phyloP scores from a whole-genome alignment of 352 stramenopile species.

The Globisporangium barbulae region DNA sequence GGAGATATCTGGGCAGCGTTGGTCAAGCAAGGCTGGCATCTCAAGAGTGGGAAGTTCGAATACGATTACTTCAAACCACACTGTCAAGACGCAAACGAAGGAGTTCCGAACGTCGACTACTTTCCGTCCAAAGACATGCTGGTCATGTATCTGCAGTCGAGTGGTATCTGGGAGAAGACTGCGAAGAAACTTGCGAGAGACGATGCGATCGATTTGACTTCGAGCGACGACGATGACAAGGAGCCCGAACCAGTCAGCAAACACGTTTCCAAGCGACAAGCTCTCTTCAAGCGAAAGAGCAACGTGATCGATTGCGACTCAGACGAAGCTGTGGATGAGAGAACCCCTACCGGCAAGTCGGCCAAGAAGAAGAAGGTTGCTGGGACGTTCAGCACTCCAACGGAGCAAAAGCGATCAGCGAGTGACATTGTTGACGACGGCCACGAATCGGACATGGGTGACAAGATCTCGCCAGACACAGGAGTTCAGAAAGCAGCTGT shows the following conservation, averaged over 20 bases:
- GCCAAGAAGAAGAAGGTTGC: slow-evolving; percentile 14
- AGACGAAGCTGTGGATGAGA: neutral
- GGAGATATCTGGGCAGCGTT: slow-evolving; percentile 52
- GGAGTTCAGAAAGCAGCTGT: slow-evolving; percentile 24
- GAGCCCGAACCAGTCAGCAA: neutral
- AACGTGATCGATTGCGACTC: slow-evolving; percentile 1
- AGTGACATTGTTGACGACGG: neutral
- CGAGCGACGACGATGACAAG: slow-evolving; percentile 25
- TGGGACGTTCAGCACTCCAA: slow-evolving; percentile 15
- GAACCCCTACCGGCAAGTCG: slow-evolving; percentile 8
- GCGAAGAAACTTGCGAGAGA: slow-evolving; percentile 37
- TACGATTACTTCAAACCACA: slow-evolving; percentile 60
- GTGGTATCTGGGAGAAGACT: slow-evolving; percentile 43
- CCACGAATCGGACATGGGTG: slow-evolving; percentile 15
- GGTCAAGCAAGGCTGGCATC: slow-evolving; percentile 53
- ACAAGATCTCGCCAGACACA: slow-evolving; percentile 47
- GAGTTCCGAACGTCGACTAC: slow-evolving; percentile 39
- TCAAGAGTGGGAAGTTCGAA: slow-evolving; percentile 31
- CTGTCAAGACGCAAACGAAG: slow-evolving; percentile 32
- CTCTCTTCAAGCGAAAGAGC: slow-evolving; percentile 17
- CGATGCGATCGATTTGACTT: slow-evolving; percentile 24
- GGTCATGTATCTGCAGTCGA: slow-evolving; percentile 49
- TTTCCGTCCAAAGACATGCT: slow-evolving; percentile 40
- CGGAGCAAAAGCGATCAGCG: slow-evolving; percentile 9
- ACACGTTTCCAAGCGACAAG: neutral